Base-by-base conservation (phyloP, 352 stramenopile genomes). In the Phytophthora citricola region DNA sequence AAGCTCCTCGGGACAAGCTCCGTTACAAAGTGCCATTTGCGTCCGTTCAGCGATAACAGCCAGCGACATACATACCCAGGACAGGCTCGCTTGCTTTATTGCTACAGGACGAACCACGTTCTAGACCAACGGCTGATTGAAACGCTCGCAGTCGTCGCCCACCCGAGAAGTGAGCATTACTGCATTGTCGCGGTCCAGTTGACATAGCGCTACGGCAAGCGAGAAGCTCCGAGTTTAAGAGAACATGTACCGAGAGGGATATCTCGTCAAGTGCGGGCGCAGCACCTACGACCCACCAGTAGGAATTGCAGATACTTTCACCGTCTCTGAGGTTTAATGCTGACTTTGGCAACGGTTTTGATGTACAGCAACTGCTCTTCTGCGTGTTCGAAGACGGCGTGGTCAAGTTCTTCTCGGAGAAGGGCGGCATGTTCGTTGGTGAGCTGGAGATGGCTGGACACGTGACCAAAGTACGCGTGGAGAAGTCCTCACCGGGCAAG, bases 161-260 rank as follows among this genome's bases (percentile, higher is more conserved):
- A 36, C 31, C 31, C 31, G 31, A 20, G 29, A 29, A 41, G 32
- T 50, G 34, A 45, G 31, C 41, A 54, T 40, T 54, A 54, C 24
- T 32, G 26, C 20, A 36, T 36, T 58, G 20, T 32, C 31, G 6
- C 10, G 36, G 60, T 58, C 64, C 51, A 68, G 53, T 70, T 53
- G 43, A 41, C 54, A 39, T 48, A 8, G 31, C 50, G 45, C 17
- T 20, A 20, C 17, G 17, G 17, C 17, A 20, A 20, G 17, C 44
- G 8, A 36, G 31, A 36, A 36, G 1, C 31, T 36, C 8, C 31
- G 31, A 36, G 31, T 36, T 36, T 34, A 10, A 34, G 1, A 36
- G 31, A 60, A 9, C 49, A 94, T 94, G 85, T 94, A 94, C 64
- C 77, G 85, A 62, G 85, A 94, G 63, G 85, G 85, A 55, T 94